These are phyloP conservation scores for Termitomyces sp. DNA, from an alignment of 768 basidiomycete species.

Conservation along the genomic window DNA sequence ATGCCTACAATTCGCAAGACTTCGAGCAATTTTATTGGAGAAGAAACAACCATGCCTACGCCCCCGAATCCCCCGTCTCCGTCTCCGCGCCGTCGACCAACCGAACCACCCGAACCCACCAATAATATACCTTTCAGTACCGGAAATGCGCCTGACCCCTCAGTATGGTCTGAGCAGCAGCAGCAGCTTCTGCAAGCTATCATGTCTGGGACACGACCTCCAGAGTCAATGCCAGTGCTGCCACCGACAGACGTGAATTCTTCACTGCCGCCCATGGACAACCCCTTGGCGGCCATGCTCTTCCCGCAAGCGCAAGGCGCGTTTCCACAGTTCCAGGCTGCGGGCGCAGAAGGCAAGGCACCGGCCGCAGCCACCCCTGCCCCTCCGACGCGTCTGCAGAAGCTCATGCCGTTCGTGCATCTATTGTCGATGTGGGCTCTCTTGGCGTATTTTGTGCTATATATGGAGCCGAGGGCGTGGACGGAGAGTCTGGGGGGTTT, in stretches of 20 bases:
- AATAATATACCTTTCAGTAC: constrained; percentile 19
- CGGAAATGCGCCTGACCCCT: constrained; percentile 40
- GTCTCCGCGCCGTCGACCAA: constrained; percentile 15
- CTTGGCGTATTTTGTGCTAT: constrained; percentile 65
- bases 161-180: constrained; percentile 66
- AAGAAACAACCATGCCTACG: constrained; percentile 40
- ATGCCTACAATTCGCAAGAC: constrained; percentile 28
- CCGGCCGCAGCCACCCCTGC: constrained; percentile 11
- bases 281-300: constrained; percentile 47
- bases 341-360: constrained; percentile 22
- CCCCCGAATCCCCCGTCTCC: constrained; percentile 28
- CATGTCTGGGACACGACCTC: constrained; percentile 30
- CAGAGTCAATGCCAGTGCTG: constrained; percentile 14
- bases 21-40: constrained; percentile 39
- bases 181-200: constrained; percentile 66
- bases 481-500: constrained; percentile 30
- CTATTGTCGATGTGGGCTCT: constrained; percentile 60
- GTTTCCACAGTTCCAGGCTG: constrained; percentile 16
- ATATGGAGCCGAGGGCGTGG: constrained; percentile 56
- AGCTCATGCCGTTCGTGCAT: constrained; percentile 64
- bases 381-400: constrained; percentile 49
- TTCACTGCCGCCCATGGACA: constrained; percentile 30
- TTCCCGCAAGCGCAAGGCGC: constrained; percentile 20
- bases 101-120: constrained; percentile 19
- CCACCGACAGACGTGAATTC: constrained; percentile 22